Conservation (phyloP, 192 early-diverging fungal genomes). For the Backusella australiensis region DNA sequence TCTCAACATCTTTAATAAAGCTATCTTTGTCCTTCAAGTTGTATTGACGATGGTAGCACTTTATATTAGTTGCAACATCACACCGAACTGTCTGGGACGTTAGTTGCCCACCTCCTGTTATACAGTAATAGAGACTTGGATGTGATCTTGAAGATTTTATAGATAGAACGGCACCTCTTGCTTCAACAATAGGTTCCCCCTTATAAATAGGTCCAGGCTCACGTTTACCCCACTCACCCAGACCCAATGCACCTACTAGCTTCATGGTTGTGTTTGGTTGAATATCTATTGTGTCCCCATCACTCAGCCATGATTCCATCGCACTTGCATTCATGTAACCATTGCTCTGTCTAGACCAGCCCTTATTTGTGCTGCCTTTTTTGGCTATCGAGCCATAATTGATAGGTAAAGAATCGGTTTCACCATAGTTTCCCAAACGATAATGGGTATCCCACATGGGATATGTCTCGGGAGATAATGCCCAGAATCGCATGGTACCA, state of each 20-base stretch:
- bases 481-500: slow-evolving; percentile 19
- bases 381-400: not conserved
- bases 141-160: not conserved
- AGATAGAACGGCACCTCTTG: slow-evolving; percentile 17
- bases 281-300: not conserved
- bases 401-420: slow-evolving; percentile 2
- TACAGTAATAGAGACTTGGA: slow-evolving; percentile 17
- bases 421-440: not conserved
- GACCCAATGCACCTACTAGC: slow-evolving; percentile 8
- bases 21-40: not conserved
- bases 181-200: slow-evolving; percentile 1
- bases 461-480: not conserved
- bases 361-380: not conserved
- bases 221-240: slow-evolving; percentile 21
- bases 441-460: slow-evolving; percentile 22
- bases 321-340: too few relatives aligned
- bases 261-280: not conserved
- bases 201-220: not conserved
- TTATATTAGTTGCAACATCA: not conserved
- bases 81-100: slow-evolving; percentile 12
- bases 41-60: not conserved
- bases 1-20: slow-evolving; percentile 16
- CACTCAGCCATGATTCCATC: not conserved
- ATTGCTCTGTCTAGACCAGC: not conserved
- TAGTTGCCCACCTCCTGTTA: slow-evolving; percentile 23